Evolutionary conservation across 208 protist genomes (phyloP), one percentile per base, ranked within the genome.

Genomic region (Paratrypanosoma confusum): DNA sequence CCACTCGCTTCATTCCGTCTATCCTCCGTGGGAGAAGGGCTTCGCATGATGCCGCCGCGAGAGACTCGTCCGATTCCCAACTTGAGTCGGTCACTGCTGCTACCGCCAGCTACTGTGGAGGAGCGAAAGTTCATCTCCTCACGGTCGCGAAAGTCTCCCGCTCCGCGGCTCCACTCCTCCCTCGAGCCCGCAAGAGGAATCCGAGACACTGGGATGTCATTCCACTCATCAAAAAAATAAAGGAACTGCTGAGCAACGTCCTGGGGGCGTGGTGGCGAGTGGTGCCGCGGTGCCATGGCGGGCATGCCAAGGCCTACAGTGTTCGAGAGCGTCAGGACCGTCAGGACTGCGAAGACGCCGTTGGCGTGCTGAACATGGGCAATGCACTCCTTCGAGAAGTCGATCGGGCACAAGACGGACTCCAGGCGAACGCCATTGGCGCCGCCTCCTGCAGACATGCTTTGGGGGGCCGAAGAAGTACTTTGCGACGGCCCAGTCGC

Each of bases 161-260:
- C 25, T 20, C 36, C 33, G 14, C 7, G 7, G n/a, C 45, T 22
- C 14, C 24, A 18, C 25, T 37, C 52, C 11, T 35, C 27, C n/a
- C 21, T 46, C 7, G 49, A 47, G 13, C n/a, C n/a, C n/a, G 48
- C 47, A 21, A 72, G 18, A 18, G 39, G 47, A 13, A 41, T 28
- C 16, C 56, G 60, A 13, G 47, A 63, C 39, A 73, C 68, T 17
- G 50, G 53, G 11, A 80, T 39, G 39, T 64, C 47, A 41, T 71
- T 71, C 20, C 48, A 28, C 47, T 74, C 51, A 40, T 74, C 65
- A 42, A 74, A 80, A 1, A 80, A 23, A 48, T 63, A 65, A 13
- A 78, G 41, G 13, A 43, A 32, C 49, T 67, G 70, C 28, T 63
- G n/a, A n/a, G n/a, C n/a, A n/a, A n/a, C n/a, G n/a, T n/a, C n/a